phyloP scores from a whole-genome alignment of 371 early-diverging fungal genomes.

The Rhizopus delemar region DNA sequence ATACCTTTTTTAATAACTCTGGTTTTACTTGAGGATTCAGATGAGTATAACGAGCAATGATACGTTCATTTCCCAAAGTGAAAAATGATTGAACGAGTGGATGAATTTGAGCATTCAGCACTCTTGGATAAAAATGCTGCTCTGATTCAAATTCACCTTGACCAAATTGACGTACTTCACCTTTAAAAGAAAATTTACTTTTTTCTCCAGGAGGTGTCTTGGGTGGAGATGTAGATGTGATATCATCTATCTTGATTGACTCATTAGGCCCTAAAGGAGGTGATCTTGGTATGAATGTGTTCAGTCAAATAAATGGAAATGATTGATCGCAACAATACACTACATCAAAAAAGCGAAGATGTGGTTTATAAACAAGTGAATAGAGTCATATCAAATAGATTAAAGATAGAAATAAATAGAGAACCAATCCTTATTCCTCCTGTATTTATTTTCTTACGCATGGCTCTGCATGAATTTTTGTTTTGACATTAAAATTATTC shows the following conservation, averaged over 20 bases:
- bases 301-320: too few relatives aligned
- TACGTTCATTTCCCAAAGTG: constrained; percentile 88
- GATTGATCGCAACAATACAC: too few relatives aligned
- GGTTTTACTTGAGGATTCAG: constrained; percentile 83
- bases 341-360: too few relatives aligned
- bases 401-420: too few relatives aligned
- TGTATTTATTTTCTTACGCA: background rate
- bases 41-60: constrained; percentile 87
- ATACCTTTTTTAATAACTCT: constrained; percentile 60
- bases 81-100: constrained; percentile 86
- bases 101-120: constrained; percentile 89
- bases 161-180: constrained; percentile 36
- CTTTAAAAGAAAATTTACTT: constrained; percentile 7
- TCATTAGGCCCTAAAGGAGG: constrained; percentile 1
- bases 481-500: too few relatives aligned
- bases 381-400: too few relatives aligned
- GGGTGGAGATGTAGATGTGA: constrained; percentile 33
- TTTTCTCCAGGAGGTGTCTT: constrained; percentile 41
- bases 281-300: background rate
- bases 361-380: too few relatives aligned
- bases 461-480: background rate
- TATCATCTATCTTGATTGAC: background rate
- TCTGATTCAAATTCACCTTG: constrained; percentile 86
- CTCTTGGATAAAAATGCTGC: constrained; percentile 91
- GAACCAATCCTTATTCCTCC: background rate